Conservation (phyloP, 2,329 filamentous ascomycete species). For the Waltergamsia citrina region DNA sequence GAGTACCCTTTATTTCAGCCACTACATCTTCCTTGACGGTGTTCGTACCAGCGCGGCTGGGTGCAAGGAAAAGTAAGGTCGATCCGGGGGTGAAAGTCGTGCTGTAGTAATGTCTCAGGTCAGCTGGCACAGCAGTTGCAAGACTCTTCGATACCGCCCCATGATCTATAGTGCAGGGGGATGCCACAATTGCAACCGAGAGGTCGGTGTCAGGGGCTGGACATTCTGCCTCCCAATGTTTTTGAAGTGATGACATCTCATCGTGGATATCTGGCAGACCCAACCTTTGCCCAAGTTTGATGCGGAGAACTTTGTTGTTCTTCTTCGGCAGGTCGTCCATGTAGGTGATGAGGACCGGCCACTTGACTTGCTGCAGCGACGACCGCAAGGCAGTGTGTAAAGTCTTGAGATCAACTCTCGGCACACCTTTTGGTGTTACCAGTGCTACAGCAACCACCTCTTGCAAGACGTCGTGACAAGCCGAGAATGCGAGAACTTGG, state of each 20-base stretch:
- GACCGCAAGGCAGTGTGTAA: slow-evolving; percentile 36
- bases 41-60: slow-evolving; percentile 4
- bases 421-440: slow-evolving; percentile 32
- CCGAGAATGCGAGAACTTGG: slow-evolving; percentile 43
- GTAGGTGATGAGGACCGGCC: slow-evolving; percentile 40
- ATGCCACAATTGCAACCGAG: slow-evolving; percentile 25
- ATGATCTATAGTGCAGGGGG: slow-evolving; percentile 21
- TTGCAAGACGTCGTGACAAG: slow-evolving; percentile 40
- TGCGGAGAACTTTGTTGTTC: slow-evolving; percentile 49
- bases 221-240: slow-evolving; percentile 40
- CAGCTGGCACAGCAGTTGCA: slow-evolving; percentile 7
- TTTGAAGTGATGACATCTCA: slow-evolving; percentile 26
- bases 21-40: slow-evolving; percentile 2
- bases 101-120: slow-evolving; percentile 9
- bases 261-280: slow-evolving; percentile 33
- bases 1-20: slow-evolving; percentile 8
- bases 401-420: slow-evolving; percentile 34
- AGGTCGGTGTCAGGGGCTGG: slow-evolving; percentile 37
- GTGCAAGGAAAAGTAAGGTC: slow-evolving; percentile 13
- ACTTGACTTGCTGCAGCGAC: slow-evolving; percentile 41
- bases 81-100: slow-evolving; percentile 2
- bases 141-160: slow-evolving; percentile 14
- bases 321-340: slow-evolving; percentile 45
- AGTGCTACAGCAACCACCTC: slow-evolving; percentile 45
- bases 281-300: slow-evolving; percentile 39